Base-by-base conservation (phyloP, 148 eudicot species). In the Heliosperma pusillum region DNA sequence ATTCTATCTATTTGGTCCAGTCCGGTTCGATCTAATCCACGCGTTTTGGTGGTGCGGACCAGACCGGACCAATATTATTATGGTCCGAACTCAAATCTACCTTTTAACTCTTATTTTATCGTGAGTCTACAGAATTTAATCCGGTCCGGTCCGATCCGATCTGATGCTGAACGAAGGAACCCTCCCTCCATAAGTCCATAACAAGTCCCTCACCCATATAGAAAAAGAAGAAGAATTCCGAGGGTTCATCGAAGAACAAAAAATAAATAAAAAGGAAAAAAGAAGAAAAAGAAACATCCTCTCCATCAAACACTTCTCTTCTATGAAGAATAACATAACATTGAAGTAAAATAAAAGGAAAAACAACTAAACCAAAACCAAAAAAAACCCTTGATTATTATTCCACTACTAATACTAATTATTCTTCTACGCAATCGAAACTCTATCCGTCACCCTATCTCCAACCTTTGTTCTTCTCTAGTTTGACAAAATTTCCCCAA, bases 351-450 rank as follows among this genome's bases (percentile, higher is more conserved):
- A n/a, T n/a, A n/a, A 44, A 27, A 40, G 61, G 33, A 58, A 3
- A 47, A 47, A 45, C 55, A 50, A 36, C 9, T 36, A 13, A 50
- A 50, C 17, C 4, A 13, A 47, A 47, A 11, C 13, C 53, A 33
- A 60, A 78, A 72, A 52, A 73, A 63, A 59, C 66, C 78, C 68
- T 19, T 60, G 27, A 5, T 16, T 12, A 20, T n/a, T n/a, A n/a
- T n/a, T n/a, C n/a, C n/a, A 50, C 70, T 71, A 59, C 25, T 24
- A 47, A 59, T 36, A n/a, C n/a, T n/a, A 5, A 36, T 36, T 36
- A 66, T 75, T 59, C 82, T 75, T 83, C 82, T 77, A 82, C 85
- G 88, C 80, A 78, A 85, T 74, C 80, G 26, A 57, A 82, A 42
- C 66, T 73, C 71, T 61, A n/a, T 13, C 63, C n/a, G n/a, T 67